phyloP scores from a whole-genome alignment of 306 rosid genomes.

The Dryas drummondii region DNA sequence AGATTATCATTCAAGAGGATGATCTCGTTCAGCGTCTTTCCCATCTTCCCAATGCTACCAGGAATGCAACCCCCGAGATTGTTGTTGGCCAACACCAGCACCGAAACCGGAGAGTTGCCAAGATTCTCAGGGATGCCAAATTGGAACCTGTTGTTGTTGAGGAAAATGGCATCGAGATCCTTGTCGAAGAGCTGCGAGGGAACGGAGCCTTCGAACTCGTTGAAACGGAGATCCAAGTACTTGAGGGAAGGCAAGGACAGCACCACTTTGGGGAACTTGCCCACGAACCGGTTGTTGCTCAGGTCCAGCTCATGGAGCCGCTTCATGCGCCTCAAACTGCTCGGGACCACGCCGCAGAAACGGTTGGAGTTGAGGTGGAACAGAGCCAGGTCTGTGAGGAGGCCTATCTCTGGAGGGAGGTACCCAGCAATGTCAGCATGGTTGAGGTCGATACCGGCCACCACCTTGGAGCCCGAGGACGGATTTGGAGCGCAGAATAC shows the following conservation, averaged over 20 bases:
- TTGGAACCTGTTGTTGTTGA: constrained; percentile 30
- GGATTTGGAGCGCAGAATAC: constrained; percentile 23
- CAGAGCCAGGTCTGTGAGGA: constrained; percentile 29
- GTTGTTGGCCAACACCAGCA: constrained; percentile 34
- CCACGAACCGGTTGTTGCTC: constrained; percentile 34
- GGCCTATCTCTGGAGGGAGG: constrained; percentile 29
- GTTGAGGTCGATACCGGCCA: constrained; percentile 34
- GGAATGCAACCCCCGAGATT: constrained; percentile 32
- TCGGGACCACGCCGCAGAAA: constrained; percentile 32
- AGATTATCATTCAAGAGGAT: constrained; percentile 31
- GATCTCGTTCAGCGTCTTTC: constrained; percentile 29
- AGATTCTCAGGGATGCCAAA: constrained; percentile 30
- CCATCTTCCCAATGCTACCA: constrained; percentile 31
- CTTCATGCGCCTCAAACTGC: constrained; percentile 16
- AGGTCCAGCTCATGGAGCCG: constrained; percentile 32
- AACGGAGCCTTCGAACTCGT: constrained; percentile 32
- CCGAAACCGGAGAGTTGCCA: constrained; percentile 35
- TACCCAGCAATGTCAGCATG: constrained; percentile 34
- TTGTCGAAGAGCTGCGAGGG: constrained; percentile 29
- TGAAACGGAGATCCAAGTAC: constrained; percentile 30
- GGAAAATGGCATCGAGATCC: constrained; percentile 27
- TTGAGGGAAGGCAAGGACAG: constrained; percentile 31
- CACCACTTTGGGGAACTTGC: constrained; percentile 24
- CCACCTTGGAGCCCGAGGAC: not conserved
- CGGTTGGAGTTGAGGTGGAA: constrained; percentile 36